Evolutionary conservation across 495 filamentous ascomycete species (phyloP), one percentile per base, ranked within the genome.

Genomic region (Evansstolkia leycettana): DNA sequence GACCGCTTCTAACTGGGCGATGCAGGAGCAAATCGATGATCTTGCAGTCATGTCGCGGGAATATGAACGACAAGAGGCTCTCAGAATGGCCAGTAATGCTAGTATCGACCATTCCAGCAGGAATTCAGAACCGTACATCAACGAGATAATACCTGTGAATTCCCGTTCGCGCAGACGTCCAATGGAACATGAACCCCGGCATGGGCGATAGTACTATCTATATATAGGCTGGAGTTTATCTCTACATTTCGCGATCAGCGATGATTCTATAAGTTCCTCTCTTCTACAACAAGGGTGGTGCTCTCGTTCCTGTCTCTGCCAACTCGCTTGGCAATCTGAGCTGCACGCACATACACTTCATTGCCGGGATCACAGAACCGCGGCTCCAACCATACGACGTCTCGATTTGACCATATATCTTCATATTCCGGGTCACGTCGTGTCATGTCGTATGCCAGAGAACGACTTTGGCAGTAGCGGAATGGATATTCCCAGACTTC

Each of bases 11-110:
- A 9, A 23, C 20, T 23, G 12, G 11, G 4, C 10, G 10, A 29
- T 15, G 10, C 26, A 72, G 69, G 60, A 60, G 42, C 69, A 72
- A 60, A 72, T 72, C 40, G 64, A 72, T 35, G 69, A 72, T 38
- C 54, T 72, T 10, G 60, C 62, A 24, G 47, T 50, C 15, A 60
- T 72, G 54, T 71, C 67, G 9, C 44, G 60, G 29, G 64, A 71
- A 40, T 72, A 72, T 42, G 69, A 72, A 48, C 57, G 51, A 19
- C 63, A 71, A 37, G 67, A 69, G 39, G 61, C 69, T 5, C 46
- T 62, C 20, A 58, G 67, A 9, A 72, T 72, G 69, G 41, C 56
- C 7, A 51, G 47, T 14, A 52, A 60, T 29, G 28, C 39, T 23
- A 41, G 42, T 23, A 36, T 41, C 16, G 42, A 50, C 18, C 39